A percentile compares a stretch with the other conserved stretches of the same genome.
Conservation (phyloP, 441 rosid genomes). For the Erodium texanum region DNA sequence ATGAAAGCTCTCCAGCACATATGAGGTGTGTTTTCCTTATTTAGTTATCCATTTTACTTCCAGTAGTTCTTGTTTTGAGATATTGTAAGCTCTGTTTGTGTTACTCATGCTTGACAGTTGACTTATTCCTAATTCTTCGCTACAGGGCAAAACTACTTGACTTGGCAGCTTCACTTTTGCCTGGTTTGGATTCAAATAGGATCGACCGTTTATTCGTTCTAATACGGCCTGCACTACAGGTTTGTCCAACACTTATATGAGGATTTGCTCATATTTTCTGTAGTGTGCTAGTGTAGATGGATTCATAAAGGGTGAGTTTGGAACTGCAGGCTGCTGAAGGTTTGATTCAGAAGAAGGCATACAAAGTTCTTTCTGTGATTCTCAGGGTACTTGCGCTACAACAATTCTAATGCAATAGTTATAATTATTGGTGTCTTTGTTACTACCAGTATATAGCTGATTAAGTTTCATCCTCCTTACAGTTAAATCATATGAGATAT, state of each 20-base stretch:
- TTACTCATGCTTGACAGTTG: neutral
- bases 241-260: slow-evolving; percentile 21
- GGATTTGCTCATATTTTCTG: slow-evolving; percentile 12
- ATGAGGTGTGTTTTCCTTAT: neutral
- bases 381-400: slow-evolving; percentile 44
- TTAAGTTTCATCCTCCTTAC: neutral
- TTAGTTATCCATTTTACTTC: neutral
- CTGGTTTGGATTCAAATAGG: slow-evolving; percentile 54
- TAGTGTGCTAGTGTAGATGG: neutral
- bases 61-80: neutral
- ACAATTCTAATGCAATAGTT: neutral
- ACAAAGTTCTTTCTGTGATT: slow-evolving; percentile 71
- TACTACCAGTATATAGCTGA: neutral
- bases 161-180: slow-evolving; percentile 69
- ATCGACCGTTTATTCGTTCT: slow-evolving; percentile 47
- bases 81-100: neutral
- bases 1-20: slow-evolving; percentile 26
- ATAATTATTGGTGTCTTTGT: neutral
- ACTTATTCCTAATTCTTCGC: slow-evolving; percentile 18
- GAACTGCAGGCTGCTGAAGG: slow-evolving; percentile 62
- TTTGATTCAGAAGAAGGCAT: slow-evolving; percentile 79
- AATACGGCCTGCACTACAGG: slow-evolving; percentile 71
- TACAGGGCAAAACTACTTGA: slow-evolving; percentile 85
- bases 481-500: neutral
- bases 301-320: slow-evolving; percentile 10